Base-by-base conservation (phyloP, 495 filamentous ascomycete species). In the Aspergillus incahuasiensis region DNA sequence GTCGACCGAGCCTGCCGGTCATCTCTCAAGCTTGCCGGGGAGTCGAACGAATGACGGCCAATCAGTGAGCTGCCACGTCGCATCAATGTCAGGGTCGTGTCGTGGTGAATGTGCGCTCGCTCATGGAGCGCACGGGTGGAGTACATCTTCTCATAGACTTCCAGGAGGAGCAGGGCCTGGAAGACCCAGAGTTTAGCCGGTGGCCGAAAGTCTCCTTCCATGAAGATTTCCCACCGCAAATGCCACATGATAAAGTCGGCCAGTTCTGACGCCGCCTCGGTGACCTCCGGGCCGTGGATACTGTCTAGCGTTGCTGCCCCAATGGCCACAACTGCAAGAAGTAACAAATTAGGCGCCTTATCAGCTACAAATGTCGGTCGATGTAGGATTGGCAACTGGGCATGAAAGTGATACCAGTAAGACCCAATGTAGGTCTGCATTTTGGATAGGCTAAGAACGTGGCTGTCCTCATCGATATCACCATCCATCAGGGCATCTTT, bases 111-210 rank as follows among this genome's bases (percentile, higher is more conserved):
- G 60, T 97, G 94, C 6, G 92, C 94, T 57, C 94, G 84, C 72
- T 98, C 94, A 71, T 98, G 94, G 22, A 97, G 79, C 35, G 88
- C 84, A 44, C 91, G 80, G 1, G 91, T 96, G 22, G 90, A 91
- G 66, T 92, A 96, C 83, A 94, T 90, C 77, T 98, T 98, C 74
- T 98, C 94, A 67, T 94, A 97, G 0, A 96, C 77, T 63, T 98
- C 94, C 41, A 98, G 77, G 6, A 98, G 76, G 13, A 98, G 68
- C 39, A 97, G 74, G 0, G 94, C 87, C 67, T 98, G 94, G 70
- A 97, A 97, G 18, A 96, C 82, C 94, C 94, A 98, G n/a, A 98
- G 77, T 71, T 95, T 94, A 15, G 94, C 94, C 3, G 94, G 92
- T 7, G 94, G 92, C n/a, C 87, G 78, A 70, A 92, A 96, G 68